These are phyloP conservation scores for Aureobasidium sp. DNA, from an alignment of 2,329 filamentous ascomycete genomes.

Conservation along the genomic window DNA sequence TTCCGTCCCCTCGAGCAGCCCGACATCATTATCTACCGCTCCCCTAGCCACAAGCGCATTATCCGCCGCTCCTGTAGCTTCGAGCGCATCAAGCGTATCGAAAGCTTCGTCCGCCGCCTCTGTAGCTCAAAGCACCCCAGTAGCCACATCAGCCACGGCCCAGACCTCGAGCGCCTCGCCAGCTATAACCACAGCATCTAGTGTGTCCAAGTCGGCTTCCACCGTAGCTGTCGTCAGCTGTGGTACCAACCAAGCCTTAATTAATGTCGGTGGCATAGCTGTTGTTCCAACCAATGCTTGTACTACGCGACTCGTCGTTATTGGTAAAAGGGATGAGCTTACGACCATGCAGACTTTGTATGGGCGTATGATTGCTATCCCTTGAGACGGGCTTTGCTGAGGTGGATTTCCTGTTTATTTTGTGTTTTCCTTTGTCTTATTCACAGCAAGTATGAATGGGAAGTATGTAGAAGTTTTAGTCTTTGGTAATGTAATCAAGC, in stretches of 20 bases:
- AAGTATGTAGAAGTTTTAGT: too few relatives aligned
- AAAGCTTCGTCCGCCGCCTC: background rate
- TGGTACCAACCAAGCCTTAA: background rate
- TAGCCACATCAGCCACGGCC: background rate
- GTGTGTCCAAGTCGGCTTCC: background rate
- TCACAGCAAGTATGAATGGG: too few relatives aligned
- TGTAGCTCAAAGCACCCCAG: background rate
- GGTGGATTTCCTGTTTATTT: background rate
- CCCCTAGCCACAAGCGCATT: background rate
- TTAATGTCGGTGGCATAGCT: background rate
- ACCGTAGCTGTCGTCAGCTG: background rate
- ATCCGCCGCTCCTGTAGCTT: too few relatives aligned
- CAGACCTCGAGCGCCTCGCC: background rate
- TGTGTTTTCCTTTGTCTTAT: too few relatives aligned
- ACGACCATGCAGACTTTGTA: slow-evolving; percentile 4
- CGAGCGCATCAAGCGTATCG: background rate
- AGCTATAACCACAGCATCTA: background rate
- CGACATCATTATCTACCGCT: too few relatives aligned
- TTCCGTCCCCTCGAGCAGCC: too few relatives aligned
- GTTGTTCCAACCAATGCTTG: background rate
- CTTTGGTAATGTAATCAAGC: too few relatives aligned
- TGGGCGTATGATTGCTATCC: background rate
- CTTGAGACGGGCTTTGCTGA: background rate
- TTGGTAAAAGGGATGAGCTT: background rate
- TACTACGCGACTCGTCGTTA: background rate